Evolutionary conservation across 2,329 filamentous ascomycete genomes (phyloP).

Genomic region (Fusarium sp.): DNA sequence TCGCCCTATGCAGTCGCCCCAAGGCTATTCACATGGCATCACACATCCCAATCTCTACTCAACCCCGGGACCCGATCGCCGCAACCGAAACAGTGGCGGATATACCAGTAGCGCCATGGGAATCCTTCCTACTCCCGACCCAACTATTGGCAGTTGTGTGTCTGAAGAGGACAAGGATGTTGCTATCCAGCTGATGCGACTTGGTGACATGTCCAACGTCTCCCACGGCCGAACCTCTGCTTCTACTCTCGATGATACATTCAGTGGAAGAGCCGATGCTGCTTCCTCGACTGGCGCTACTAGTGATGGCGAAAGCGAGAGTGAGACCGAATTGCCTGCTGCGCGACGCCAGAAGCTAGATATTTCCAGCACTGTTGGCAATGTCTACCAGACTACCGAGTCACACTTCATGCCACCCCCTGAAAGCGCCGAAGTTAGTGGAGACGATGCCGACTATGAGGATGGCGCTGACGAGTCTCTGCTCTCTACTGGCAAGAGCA

Average conservation of each 20-base stretch:
- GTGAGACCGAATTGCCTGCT: conserved; percentile 67
- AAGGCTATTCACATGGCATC: conserved; percentile 68
- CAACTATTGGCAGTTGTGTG: conserved; percentile 96
- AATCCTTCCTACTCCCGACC: conserved; percentile 90
- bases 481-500: conserved; percentile 51
- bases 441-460: conserved; percentile 47
- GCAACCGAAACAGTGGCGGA: conserved; percentile 70
- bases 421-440: conserved; percentile 53
- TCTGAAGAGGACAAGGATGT: conserved; percentile 95
- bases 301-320: conserved; percentile 76
- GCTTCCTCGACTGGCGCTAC: conserved; percentile 87
- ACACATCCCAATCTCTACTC: conserved; percentile 65
- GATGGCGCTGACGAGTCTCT: conserved; percentile 47
- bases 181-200: conserved; percentile 93
- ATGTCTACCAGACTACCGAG: conserved; percentile 60
- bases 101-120: conserved; percentile 58
- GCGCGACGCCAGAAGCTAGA: conserved; percentile 67
- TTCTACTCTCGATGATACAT: conserved; percentile 90
- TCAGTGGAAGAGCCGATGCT: conserved; percentile 87
- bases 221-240: conserved; percentile 92
- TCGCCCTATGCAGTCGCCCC: conserved; percentile 82
- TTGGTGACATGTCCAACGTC: conserved; percentile 92
- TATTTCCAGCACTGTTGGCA: conserved; percentile 51
- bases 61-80: conserved; percentile 69
- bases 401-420: conserved; percentile 62